phyloP scores from a whole-genome alignment of 2,329 filamentous ascomycete genomes.

The Claviceps sorghi region DNA sequence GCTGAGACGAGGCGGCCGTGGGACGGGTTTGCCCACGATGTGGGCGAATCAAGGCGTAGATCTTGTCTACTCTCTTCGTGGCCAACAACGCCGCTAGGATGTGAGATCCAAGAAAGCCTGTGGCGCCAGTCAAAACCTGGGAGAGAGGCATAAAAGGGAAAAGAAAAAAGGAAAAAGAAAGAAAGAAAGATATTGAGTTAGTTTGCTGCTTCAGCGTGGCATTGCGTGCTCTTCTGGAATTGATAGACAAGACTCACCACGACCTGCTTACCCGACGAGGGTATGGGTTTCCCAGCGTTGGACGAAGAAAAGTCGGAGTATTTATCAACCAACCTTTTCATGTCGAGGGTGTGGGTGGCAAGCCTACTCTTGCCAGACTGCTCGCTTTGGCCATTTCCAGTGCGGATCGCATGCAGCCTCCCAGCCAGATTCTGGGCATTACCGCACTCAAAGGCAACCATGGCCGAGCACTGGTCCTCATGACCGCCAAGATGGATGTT shows the following conservation, averaged over 20 bases:
- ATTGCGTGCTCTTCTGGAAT: not conserved
- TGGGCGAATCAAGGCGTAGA: conserved; percentile 40
- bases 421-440: conserved; percentile 22
- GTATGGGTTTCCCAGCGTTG: no score
- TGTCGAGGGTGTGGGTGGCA: not conserved
- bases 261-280: not conserved
- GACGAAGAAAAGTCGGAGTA: not conserved
- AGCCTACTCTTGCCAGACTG: no score
- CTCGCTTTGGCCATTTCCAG: not conserved
- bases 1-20: not conserved
- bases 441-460: conserved; percentile 43
- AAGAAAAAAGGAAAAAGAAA: not conserved
- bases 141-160: not conserved
- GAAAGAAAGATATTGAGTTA: not conserved
- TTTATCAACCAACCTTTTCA: not conserved
- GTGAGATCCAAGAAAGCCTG: conserved; percentile 49
- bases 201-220: not conserved
- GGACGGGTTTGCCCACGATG: not conserved
- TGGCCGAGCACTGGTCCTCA: conserved; percentile 29
- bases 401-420: not conserved
- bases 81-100: conserved; percentile 43
- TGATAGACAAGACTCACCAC: not conserved
- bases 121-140: conserved; percentile 40
- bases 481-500: conserved; percentile 32
- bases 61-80: conserved; percentile 35